Conservation (phyloP, 1,284 basidiomycete species). For the Cutaneotrichosporon daszewskae region DNA sequence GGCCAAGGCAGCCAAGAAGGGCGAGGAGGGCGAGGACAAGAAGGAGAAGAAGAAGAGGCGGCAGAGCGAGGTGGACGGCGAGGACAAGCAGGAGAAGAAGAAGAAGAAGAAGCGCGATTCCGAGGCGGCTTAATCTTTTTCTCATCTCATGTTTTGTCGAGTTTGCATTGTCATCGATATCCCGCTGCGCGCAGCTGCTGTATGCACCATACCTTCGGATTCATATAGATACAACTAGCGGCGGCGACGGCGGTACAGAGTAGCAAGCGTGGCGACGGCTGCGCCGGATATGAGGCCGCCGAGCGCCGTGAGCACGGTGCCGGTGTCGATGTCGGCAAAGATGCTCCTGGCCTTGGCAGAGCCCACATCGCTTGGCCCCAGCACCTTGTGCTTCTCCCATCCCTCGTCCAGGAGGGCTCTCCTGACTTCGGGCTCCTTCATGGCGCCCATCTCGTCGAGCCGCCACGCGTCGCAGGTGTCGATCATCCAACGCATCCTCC, state of each 20-base stretch:
- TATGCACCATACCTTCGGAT: conserved; percentile 6
- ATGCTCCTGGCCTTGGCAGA: background rate
- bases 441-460: conserved; percentile 39
- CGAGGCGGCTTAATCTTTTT: conserved; percentile 2
- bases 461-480: conserved; percentile 73
- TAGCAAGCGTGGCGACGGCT: background rate
- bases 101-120: conserved; percentile 62
- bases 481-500: conserved; percentile 93
- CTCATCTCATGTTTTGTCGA: background rate
- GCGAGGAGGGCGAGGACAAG: conserved; percentile 2
- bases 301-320: background rate
- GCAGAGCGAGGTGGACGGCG: conserved; percentile 45
- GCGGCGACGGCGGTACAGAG: background rate
- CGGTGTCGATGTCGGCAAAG: background rate
- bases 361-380: conserved; percentile 33
- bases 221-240: background rate
- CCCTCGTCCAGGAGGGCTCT: conserved; percentile 39
- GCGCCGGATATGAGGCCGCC: background rate
- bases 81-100: conserved; percentile 51
- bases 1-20: background rate
- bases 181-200: conserved; percentile 7
- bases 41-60: conserved; percentile 49
- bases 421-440: conserved; percentile 39
- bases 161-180: conserved; percentile 13
- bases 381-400: conserved; percentile 43